Percentiles rank a stretch among this genome's conserved stretches.
phyloP scores from a whole-genome alignment of 805 yeast species.

The Komagataella pseudopastoris region DNA sequence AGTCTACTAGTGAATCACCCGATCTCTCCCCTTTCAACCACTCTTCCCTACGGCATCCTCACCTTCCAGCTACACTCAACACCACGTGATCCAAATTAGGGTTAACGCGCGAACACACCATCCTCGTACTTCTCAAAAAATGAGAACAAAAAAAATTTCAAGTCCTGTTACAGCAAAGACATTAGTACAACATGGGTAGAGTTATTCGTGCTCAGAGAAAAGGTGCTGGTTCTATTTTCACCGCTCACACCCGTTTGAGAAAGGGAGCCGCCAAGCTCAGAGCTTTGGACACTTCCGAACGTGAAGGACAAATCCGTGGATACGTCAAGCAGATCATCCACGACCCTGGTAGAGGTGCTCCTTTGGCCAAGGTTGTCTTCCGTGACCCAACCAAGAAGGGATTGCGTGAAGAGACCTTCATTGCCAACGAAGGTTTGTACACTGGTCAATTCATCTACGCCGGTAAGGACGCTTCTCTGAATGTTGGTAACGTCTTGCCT shows the following conservation, averaged over 20 bases:
- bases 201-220: conserved; percentile 99
- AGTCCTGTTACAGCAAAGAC: not conserved
- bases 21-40: not conserved
- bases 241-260: conserved; percentile 99
- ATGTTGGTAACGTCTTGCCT: conserved; percentile 95
- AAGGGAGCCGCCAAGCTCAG: conserved; percentile 99
- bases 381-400: conserved; percentile 99
- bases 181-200: conserved; percentile 49
- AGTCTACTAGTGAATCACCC: too few relatives aligned
- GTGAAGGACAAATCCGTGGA: conserved; percentile 99
- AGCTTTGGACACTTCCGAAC: conserved; percentile 98
- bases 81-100: not conserved
- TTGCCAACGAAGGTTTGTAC: conserved; percentile 99
- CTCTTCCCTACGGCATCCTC: not conserved
- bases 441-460: conserved; percentile 99
- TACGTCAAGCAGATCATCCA: conserved; percentile 96
- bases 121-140: not conserved
- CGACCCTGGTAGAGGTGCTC: conserved; percentile 99
- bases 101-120: not conserved
- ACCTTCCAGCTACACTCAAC: too few relatives aligned
- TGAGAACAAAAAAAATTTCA: not conserved
- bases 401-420: conserved; percentile 95
- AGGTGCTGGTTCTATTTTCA: conserved; percentile 99
- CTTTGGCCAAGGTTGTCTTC: conserved; percentile 97
- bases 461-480: conserved; percentile 96